Base-by-base conservation (phyloP, 352 stramenopile species). In the Thraustotheca clavata region DNA sequence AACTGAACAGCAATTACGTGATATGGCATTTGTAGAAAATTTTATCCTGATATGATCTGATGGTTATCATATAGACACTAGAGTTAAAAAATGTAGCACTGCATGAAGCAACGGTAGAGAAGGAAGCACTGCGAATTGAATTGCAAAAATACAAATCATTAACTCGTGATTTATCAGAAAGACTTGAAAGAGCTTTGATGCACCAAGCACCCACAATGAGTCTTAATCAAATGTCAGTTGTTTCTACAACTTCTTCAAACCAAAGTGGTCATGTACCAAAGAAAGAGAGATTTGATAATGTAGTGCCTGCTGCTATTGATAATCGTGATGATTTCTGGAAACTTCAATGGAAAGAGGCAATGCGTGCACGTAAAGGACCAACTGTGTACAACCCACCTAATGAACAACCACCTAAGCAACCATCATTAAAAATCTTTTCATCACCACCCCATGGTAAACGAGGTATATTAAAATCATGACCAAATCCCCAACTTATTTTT, bases 91-190 rank as follows among this genome's bases (percentile, higher is more conserved):
- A 65, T 14, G 57, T 65, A 26, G 57, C 57, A 20, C 26, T 65
- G 57, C 57, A 65, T 32, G 57, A 65, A 65, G 57, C 57, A 5
- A 65, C 57, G 1, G 38, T 65, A 12, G 57, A 65, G 57, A 65
- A 65, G 27, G 57, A 65, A 20, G n/a, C 43, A 27, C 26, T 35
- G 38, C 38, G 43, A 12, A 20, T 65, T 9, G 57, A 65, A 4
- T 20, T 65, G 36, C 57, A 65, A 9, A 65, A 65, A 46, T 65
- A 65, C 57, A 65, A 65, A 24, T 29, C 20, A 2, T 29, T 65
- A 46, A 65, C 57, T 22, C 35, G 57, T 40, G 57, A 65, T 16
- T 34, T 65, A 20, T 50, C 33, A 26, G 57, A 65, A 26, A 36
- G 46, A 11, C 38, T 65, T 12, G 38, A 43, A 43, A 16, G 38